A percentile compares a stretch with the other conserved stretches of the same genome.
These are phyloP conservation scores for Exophiala phaeomuriformis DNA, from an alignment of 2,329 filamentous ascomycete species.

Conservation along the genomic window DNA sequence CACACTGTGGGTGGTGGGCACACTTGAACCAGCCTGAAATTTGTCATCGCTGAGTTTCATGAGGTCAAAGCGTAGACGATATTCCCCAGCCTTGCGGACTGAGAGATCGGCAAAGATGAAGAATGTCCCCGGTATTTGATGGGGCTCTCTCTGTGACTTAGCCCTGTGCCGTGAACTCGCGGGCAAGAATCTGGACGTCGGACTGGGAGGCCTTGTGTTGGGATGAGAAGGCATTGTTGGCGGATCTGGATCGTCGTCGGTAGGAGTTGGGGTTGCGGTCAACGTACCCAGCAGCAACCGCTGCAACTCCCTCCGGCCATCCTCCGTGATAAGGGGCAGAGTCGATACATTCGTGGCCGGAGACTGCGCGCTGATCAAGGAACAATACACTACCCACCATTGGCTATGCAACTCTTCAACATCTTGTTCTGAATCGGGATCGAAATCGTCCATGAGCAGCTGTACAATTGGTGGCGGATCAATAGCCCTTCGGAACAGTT, in stretches of 20 bases:
- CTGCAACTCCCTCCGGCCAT: conserved; percentile 24
- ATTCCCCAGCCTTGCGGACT: conserved; percentile 39
- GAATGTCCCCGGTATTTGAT: conserved; percentile 35
- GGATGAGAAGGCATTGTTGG: conserved; percentile 37
- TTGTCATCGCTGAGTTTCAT: conserved; percentile 32
- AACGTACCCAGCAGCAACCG: conserved; percentile 23
- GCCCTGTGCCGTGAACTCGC: conserved; percentile 1
- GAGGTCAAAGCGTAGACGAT: conserved; percentile 41
- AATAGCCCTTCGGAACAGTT: conserved; percentile 33
- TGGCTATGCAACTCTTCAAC: conserved; percentile 32
- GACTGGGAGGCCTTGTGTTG: conserved; percentile 14
- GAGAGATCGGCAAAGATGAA: conserved; percentile 45
- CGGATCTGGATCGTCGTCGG: conserved; percentile 39
- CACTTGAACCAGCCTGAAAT: conserved; percentile 7
- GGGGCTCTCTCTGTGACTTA: conserved; percentile 5
- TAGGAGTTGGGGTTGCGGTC: conserved; percentile 37
- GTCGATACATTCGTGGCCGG: conserved; percentile 23
- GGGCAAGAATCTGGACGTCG: conserved; percentile 18
- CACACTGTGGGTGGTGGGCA: conserved; percentile 16
- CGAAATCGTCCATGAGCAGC: conserved; percentile 40
- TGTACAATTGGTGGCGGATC: conserved; percentile 44
- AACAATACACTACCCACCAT: conserved; percentile 39
- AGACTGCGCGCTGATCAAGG: conserved; percentile 32
- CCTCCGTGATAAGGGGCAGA: conserved; percentile 20
- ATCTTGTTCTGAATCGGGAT: conserved; percentile 35